Evolutionary conservation across 768 basidiomycete species (phyloP), one percentile per base, ranked within the genome.

Genomic region (Grammothele lineata): DNA sequence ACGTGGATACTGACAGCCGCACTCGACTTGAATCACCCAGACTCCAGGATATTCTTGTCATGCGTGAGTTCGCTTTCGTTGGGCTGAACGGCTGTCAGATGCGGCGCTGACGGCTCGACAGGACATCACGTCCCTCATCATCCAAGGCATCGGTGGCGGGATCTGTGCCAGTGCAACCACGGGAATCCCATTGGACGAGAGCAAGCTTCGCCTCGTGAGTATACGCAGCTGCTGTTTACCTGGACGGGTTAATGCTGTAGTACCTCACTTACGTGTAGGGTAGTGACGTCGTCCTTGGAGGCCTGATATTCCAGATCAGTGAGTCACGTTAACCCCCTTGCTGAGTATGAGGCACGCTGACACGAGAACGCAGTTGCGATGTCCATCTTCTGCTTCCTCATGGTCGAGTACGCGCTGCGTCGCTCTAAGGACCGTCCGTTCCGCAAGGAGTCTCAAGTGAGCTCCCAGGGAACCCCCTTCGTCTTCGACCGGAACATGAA

Each of bases 351-450:
- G n/a, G n/a, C n/a, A n/a, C n/a, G n/a, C n/a, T n/a, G n/a, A n/a
- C n/a, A n/a, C n/a, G n/a, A n/a, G n/a, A n/a, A n/a, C n/a, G n/a
- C n/a, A n/a, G 8, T 30, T 14, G 27, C 27, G 8, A 30, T 30
- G 27, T 30, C 27, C 7, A 53, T 68, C 40, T 77, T 70, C 62
- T 60, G 64, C 36, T 33, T 65, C 9, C 66, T 71, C 40, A 66
- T 73, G 0, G 32, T 57, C 37, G 78, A 79, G 53, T 78, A 75
- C 58, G 52, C 75, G 45, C 24, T 66, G 4, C 68, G 75, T 35
- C 72, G 66, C 57, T 33, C 58, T 18, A 55, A 51, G 21, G 60
- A 73, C 52, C 50, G 51, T n/a, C 72, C 75, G 0, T 23, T 76
- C 14, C 27, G 27, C 8, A 26, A 19, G 21, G 22, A 3, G 21